Percentiles rank a stretch among this genome's conserved stretches.
Evolutionary conservation across 768 basidiomycete genomes (phyloP).

Genomic region (Hygrocybe punicea): DNA sequence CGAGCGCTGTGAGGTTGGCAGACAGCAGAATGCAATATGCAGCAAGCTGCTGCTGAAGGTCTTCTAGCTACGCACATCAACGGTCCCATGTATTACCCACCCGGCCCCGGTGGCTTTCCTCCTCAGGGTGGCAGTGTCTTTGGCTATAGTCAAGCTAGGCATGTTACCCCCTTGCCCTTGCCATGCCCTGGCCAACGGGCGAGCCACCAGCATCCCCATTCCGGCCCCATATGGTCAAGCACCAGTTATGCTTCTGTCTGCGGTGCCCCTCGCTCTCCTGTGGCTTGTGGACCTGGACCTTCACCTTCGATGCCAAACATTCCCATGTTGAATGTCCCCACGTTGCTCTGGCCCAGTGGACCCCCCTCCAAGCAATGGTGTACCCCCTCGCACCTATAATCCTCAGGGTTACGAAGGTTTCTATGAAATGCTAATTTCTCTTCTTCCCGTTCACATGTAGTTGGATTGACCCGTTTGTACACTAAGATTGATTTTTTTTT

Average conservation of each 20-base stretch:
- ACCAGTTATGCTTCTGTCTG: slow-evolving; percentile 57
- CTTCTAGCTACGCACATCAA: too few species aligned
- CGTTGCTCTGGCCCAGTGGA: slow-evolving; percentile 49
- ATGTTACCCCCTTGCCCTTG: slow-evolving; percentile 90
- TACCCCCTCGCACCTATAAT: slow-evolving; percentile 45
- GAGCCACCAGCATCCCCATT: slow-evolving; percentile 74
- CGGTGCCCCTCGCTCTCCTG: slow-evolving; percentile 59
- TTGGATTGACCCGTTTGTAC: too few species aligned
- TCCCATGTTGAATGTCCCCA: slow-evolving; percentile 43
- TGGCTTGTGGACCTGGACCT: slow-evolving; percentile 62
- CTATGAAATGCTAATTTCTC: too few species aligned
- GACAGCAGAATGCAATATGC: too few species aligned
- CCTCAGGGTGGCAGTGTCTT: slow-evolving; percentile 77
- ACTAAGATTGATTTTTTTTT: too few species aligned
- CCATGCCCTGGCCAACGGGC: slow-evolving; percentile 66
- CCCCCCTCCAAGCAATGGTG: slow-evolving; percentile 49
- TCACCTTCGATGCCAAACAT: slow-evolving; percentile 64
- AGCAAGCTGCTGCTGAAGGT: slow-evolving; percentile 74
- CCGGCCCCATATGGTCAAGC: slow-evolving; percentile 68
- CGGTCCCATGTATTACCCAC: too few species aligned
- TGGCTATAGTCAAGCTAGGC: slow-evolving; percentile 78
- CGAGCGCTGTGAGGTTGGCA: too few species aligned
- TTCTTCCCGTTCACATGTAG: too few species aligned
- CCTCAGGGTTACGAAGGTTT: too few species aligned
- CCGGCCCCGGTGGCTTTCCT: slow-evolving; percentile 75